These are phyloP conservation scores for Priceomyces fermenticarens DNA, from an alignment of 805 yeast species.

Conservation along the genomic window DNA sequence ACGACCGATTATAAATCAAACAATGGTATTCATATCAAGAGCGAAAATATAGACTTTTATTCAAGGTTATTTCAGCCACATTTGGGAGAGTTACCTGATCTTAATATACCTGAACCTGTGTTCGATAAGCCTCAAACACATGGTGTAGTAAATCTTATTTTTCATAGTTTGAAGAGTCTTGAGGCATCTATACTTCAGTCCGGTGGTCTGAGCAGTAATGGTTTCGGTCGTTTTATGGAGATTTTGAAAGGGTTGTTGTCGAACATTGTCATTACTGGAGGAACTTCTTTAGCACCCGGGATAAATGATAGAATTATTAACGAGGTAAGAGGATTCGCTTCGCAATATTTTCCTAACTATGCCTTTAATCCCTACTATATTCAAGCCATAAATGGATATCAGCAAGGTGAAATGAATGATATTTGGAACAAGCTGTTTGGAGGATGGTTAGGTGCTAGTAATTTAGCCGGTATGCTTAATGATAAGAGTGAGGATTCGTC, in stretches of 20 bases:
- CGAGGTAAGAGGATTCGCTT: slow-evolving; percentile 48
- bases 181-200: slow-evolving; percentile 30
- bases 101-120: slow-evolving; percentile 28
- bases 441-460: slow-evolving; percentile 73
- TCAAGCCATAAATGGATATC: slow-evolving; percentile 22
- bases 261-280: slow-evolving; percentile 59
- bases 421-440: slow-evolving; percentile 55
- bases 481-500: slow-evolving; percentile 29
- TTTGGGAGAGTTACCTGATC: slow-evolving; percentile 41
- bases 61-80: slow-evolving; percentile 75
- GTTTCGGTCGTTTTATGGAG: slow-evolving; percentile 35
- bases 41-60: slow-evolving; percentile 22
- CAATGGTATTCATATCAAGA: slow-evolving; percentile 14
- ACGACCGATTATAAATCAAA: slow-evolving; percentile 19
- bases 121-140: slow-evolving; percentile 46
- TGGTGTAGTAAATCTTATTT: slow-evolving; percentile 42
- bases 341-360: slow-evolving; percentile 46
- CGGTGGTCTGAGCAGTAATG: slow-evolving; percentile 28
- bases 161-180: slow-evolving; percentile 33
- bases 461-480: slow-evolving; percentile 60
- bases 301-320: slow-evolving; percentile 52
- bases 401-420: slow-evolving; percentile 27
- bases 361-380: slow-evolving; percentile 25
- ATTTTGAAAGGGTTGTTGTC: slow-evolving; percentile 33
- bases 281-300: slow-evolving; percentile 53